phyloP scores from a whole-genome alignment of 2,329 filamentous ascomycete genomes.

The Dendryphion nanum region DNA sequence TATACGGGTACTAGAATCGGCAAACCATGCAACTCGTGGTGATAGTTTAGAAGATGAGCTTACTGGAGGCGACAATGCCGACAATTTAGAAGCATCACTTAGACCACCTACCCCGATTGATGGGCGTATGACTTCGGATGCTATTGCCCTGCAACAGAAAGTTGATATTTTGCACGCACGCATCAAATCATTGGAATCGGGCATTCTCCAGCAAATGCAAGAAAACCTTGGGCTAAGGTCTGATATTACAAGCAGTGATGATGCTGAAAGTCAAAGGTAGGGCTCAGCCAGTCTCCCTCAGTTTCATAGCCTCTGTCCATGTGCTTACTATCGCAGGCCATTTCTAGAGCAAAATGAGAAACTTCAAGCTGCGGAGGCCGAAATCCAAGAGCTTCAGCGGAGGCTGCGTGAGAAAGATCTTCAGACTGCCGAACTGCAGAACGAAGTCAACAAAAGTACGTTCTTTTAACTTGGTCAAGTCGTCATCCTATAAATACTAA shows the following conservation, averaged over 20 bases:
- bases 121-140: conserved; percentile 27
- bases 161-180: conserved; percentile 39
- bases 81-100: conserved; percentile 20
- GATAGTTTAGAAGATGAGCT: conserved; percentile 44
- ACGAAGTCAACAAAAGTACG: conserved; percentile 36
- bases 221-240: conserved; percentile 40
- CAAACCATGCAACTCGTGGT: conserved; percentile 23
- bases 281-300: not conserved
- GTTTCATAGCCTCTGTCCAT: not conserved
- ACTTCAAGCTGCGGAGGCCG: conserved; percentile 33
- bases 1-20: conserved; percentile 42
- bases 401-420: conserved; percentile 35
- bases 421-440: conserved; percentile 35
- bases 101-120: conserved; percentile 18
- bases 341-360: conserved; percentile 41
- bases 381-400: conserved; percentile 35
- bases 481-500: too few species aligned
- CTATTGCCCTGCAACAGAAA: conserved; percentile 40
- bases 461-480: too few species aligned
- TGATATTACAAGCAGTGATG: conserved; percentile 35
- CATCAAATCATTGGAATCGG: conserved; percentile 37
- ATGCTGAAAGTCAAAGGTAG: conserved; percentile 35
- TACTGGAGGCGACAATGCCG: conserved; percentile 27
- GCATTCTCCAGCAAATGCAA: conserved; percentile 43
- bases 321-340: conserved; percentile 14